These are phyloP conservation scores for Rhodomyrtus tomentosa DNA, from an alignment of 345 rosid genomes.

Conservation along the genomic window DNA sequence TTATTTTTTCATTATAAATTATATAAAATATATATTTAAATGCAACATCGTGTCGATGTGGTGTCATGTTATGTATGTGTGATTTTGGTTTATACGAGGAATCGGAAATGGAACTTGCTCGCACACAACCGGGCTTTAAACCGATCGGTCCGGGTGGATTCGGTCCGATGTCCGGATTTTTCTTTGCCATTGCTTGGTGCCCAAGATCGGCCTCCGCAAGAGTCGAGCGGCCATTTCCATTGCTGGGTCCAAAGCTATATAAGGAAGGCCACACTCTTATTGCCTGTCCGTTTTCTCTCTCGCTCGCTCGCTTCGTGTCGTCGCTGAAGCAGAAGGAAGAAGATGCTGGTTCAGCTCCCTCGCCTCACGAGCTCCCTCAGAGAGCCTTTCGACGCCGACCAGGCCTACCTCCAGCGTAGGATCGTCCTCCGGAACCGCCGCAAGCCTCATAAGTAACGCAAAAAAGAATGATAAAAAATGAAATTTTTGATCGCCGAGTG, in stretches of 20 bases:
- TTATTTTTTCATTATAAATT: too few species aligned
- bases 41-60: too few species aligned
- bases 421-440: conserved; percentile 39
- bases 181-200: background rate
- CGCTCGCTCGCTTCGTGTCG: background rate
- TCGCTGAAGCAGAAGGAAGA: background rate
- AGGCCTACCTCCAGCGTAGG: conserved; percentile 83
- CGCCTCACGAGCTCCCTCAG: conserved; percentile 77
- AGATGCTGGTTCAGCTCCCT: conserved; percentile 72
- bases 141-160: background rate
- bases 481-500: background rate
- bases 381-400: conserved; percentile 75
- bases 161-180: background rate
- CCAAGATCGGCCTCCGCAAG: background rate
- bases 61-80: too few species aligned
- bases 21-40: too few species aligned
- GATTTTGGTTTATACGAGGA: too few species aligned
- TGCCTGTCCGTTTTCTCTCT: background rate
- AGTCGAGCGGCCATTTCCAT: background rate
- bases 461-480: background rate
- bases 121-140: background rate
- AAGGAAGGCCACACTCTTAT: background rate
- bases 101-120: background rate
- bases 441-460: conserved; percentile 40
- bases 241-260: background rate